Base-by-base conservation (phyloP, 75 land plant genomes). In the Sequoiadendron giganteum region DNA sequence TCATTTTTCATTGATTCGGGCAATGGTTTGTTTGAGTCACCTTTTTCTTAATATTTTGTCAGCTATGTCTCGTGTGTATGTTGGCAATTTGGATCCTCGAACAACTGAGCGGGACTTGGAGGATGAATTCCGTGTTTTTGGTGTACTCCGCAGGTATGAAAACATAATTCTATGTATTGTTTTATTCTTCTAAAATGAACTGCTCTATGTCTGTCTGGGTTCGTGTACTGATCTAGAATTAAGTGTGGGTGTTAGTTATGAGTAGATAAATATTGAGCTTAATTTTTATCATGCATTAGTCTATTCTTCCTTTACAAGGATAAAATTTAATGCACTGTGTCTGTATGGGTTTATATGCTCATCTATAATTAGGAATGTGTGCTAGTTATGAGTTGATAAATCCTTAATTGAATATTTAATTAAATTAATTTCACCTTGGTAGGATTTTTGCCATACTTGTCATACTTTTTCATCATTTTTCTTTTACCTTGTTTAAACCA, bases 1-100 rank as follows among this genome's bases (percentile, higher is more conserved):
- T 28, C 28, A 25, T 65, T 65, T 25, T 28, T 2, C 9, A 7
- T 28, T 28, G 70, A 65, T 25, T 65, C 6, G 7, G 21, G 25
- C 68, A 61, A 65, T 25, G 7, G 0, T 65, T 28, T 7, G n/a
- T 65, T 61, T 61, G 6, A 65, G 28, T 65, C n/a, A 65, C 5
- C 65, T 58, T 58, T 58, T 7, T 65, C n/a, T 25, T 25, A 6
- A 65, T 25, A 25, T 65, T 65, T 65, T 65, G 6, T 65, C 49
- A 54, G 86, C 25, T 5, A 87, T 93, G 94, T 86, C 94, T 89
- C 94, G 94, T 75, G 91, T 93, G 32, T 93, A 93, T 86, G 93
- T 93, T 38, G 94, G 94, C 5, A 92, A 93, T 88, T 76, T 93
- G 90, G 93, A 93, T 76, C 91, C 94, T 43, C 93, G 94, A 39